Base-by-base conservation (phyloP, 2,329 filamentous ascomycete species). In the Acrodontium crateriforme region DNA sequence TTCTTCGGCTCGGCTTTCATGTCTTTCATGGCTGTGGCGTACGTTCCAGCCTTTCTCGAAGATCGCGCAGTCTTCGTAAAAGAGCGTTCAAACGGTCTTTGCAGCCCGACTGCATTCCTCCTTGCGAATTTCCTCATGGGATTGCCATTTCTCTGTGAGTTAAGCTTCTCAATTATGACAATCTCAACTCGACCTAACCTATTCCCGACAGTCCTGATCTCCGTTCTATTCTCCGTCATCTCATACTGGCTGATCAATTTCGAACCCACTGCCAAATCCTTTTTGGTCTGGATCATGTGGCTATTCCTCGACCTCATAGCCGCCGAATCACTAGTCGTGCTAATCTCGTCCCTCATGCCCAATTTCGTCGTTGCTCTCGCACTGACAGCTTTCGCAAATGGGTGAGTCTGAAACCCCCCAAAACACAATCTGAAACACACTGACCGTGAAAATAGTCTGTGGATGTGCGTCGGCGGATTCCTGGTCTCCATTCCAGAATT, bases 381-480 rank as follows among this genome's bases (percentile, higher is more conserved):
- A 0, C 60, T 82, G 2, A 78, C 78, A 0, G 81, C 82, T 1
- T 89, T 91, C 45, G 76, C 78, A 9, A 91, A 91, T 52, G 25
- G 22, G 22, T 24, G 14, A 24, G 14, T 11, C 6, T 11, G n/a
- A n/a, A n/a, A n/a, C n/a, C n/a, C n/a, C n/a, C n/a, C n/a, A n/a
- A n/a, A n/a, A n/a, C n/a, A n/a, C n/a, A n/a, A n/a, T n/a, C n/a
- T n/a, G n/a, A n/a, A n/a, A n/a, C n/a, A n/a, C n/a, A n/a, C n/a
- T n/a, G n/a, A n/a, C n/a, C n/a, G n/a, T n/a, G n/a, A n/a, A n/a
- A n/a, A n/a, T n/a, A n/a, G 18, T n/a, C 18, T 20, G 18, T 20
- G 81, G 81, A 89, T 89, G 81, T 73, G 68, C 21, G 78, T 85
- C 1, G 71, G 74, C 27, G 82, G 82, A 0, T 91, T 91, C 56